Base-by-base conservation (phyloP, 768 basidiomycete genomes). In the Paxillus ammoniavirescens region DNA sequence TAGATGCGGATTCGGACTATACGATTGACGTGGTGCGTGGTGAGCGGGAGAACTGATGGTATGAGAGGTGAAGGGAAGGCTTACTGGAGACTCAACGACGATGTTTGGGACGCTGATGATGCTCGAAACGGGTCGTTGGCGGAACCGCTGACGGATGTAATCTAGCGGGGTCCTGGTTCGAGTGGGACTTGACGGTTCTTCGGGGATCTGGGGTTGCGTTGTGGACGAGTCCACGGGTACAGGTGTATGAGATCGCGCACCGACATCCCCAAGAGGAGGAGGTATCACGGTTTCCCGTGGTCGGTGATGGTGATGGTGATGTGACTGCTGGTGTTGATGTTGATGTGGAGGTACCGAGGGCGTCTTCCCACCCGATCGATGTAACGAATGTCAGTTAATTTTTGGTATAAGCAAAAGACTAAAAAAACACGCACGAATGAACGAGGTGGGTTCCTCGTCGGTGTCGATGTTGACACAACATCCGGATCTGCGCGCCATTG, bases 21-120 rank as follows among this genome's bases (percentile, higher is more conserved):
- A 18, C 13, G 6, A 26, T 36, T 10, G 2, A 14, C 23, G 26
- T n/a, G 10, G 17, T 48, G 7, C 21, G 37, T 8, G n/a, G 28
- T 23, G 15, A 21, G 52, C 12, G 35, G 42, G 44, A 4, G 26
- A 26, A 26, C 5, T 26, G 18, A 38, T n/a, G n/a, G 42, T 35
- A n/a, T 2, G n/a, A n/a, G n/a, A 13, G 1, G 23, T 4, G 8
- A 35, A 37, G 45, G 40, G 45, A n/a, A 18, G 30, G 18, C 65
- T 74, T 59, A 80, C 80, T 12, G 80, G 80, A 14, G 80, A 72
- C 62, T 78, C 72, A 30, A 81, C 70, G 36, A 74, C 56, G 49
- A 80, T 81, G 36, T 71, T 68, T 3, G 73, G 75, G 17, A 79
- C 68, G 37, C 70, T 73, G 14, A 63, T 59, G 31, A 63, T 59